Percentiles rank a stretch among this genome's conserved stretches.
Conservation (phyloP, 179 eudicot species). For the Silene noctiflora region DNA sequence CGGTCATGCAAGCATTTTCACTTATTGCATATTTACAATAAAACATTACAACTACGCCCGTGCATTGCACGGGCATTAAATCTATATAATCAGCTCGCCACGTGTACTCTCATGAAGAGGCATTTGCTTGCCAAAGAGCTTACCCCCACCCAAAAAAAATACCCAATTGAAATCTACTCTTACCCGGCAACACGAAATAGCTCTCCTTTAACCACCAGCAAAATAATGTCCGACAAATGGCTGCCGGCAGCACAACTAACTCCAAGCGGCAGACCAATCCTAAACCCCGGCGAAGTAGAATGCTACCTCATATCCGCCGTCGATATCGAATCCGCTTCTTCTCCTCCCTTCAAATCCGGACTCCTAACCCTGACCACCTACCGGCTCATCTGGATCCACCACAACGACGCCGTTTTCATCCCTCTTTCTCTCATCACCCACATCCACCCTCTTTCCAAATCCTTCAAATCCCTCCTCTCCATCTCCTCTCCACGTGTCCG, state of each 20-base stretch:
- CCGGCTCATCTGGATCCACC: constrained; percentile 63
- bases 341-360: constrained; percentile 47
- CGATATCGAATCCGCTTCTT: constrained; percentile 45
- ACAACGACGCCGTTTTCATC: constrained; percentile 33
- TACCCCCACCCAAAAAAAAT: no score
- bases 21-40: no score
- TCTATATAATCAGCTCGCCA: no score
- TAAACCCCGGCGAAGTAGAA: constrained; percentile 57
- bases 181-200: no score
- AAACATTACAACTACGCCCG: no score
- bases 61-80: no score
- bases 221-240: constrained; percentile 47
- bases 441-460: constrained; percentile 55
- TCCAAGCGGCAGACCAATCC: constrained; percentile 54
- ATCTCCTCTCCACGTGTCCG: constrained; percentile 43
- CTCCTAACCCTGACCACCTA: constrained; percentile 67
- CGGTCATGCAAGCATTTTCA: no score
- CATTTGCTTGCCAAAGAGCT: no score
- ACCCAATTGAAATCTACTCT: no score
- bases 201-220: not conserved
- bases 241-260: constrained; percentile 59
- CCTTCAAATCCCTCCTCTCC: constrained; percentile 63
- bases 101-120: no score
- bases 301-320: constrained; percentile 57
- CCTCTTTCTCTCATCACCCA: constrained; percentile 63